Base-by-base conservation (phyloP, 768 basidiomycete species). In the Suillus variegatus region DNA sequence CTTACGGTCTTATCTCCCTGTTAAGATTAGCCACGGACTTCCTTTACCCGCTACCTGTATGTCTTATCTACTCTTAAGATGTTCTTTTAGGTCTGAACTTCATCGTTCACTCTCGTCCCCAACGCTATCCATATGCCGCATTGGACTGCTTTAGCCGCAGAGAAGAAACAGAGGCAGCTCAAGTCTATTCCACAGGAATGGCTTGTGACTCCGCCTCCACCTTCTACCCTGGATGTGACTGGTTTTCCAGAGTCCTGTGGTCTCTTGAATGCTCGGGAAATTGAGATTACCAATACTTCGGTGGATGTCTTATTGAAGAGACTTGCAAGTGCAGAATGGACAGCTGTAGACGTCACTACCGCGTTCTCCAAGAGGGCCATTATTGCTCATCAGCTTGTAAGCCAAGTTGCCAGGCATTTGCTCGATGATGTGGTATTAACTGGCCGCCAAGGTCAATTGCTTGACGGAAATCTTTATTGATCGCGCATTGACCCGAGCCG, bases 381-480 rank as follows among this genome's bases (percentile, higher is more conserved):
- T 52, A 75, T 95, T 52, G 92, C 92, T 4, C 92, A 95, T 55
- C 92, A 93, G 69, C 73, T 93, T 18, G 91, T 91, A 62, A 71
- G 84, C 73, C 44, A 43, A 32, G 9, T 40, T 32, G 10, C 18
- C 18, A 20, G 41, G 12, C 18, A 32, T 20, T 43, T 60, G 18
- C 18, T 60, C 61, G 25, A 25, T 57, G 18, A 36, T 10, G 58
- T 65, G 41, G 41, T 43, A 5, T 10, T 51, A 6, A 20, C 40
- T 63, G 36, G 67, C 13, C 14, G 36, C 38, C 35, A 70, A 92
- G 91, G 87, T 86, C 6, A 93, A 93, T 68, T 94, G 93, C 72
- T 72, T 94, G 44, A 94, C 92, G 0, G 92, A 94, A 74, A 87
- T 93, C n/a, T 93, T 91, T 70, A 83, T 93, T 61, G 89, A 93